These are phyloP conservation scores for Aeschynomene evenia DNA, from an alignment of 306 rosid species.

Conservation along the genomic window DNA sequence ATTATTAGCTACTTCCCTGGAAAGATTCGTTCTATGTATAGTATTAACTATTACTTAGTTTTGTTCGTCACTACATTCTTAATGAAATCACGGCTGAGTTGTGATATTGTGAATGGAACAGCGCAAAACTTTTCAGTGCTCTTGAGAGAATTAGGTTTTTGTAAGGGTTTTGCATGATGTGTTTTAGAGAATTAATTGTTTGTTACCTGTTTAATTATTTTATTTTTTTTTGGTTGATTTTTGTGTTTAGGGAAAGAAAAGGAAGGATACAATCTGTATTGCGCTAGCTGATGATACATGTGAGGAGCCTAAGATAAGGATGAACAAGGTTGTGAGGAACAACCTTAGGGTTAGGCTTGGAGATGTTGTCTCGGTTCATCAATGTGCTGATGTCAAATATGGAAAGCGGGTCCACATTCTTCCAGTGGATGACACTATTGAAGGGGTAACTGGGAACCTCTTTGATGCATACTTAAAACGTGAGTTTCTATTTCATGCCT, in stretches of 20 bases:
- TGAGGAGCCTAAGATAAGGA: slow-evolving; percentile 85
- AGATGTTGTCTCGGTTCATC: slow-evolving; percentile 93
- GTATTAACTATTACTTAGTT: too few species aligned
- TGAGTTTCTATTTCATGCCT: slow-evolving; percentile 37
- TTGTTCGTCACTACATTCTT: too few species aligned
- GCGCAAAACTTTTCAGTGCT: too few species aligned
- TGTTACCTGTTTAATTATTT: background rate
- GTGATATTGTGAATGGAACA: too few species aligned
- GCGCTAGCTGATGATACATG: slow-evolving; percentile 90
- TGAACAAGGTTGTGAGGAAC: slow-evolving; percentile 93
- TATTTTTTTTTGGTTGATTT: background rate
- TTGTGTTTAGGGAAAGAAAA: slow-evolving; percentile 75
- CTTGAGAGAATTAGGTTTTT: background rate
- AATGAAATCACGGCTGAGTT: too few species aligned
- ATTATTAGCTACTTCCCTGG: too few species aligned
- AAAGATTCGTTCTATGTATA: too few species aligned
- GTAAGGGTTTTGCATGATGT: background rate
- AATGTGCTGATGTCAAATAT: slow-evolving; percentile 87
- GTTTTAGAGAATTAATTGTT: background rate
- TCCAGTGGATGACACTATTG: slow-evolving; percentile 89
- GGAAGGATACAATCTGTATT: slow-evolving; percentile 86
- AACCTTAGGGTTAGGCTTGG: slow-evolving; percentile 96
- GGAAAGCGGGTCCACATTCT: slow-evolving; percentile 94
- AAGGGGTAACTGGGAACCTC: slow-evolving; percentile 84
- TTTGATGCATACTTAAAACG: slow-evolving; percentile 92